Percentiles rank a stretch among this genome's conserved stretches.
phyloP scores from a whole-genome alignment of 163 green algal genomes.

The Scenedesmus sp. region DNA sequence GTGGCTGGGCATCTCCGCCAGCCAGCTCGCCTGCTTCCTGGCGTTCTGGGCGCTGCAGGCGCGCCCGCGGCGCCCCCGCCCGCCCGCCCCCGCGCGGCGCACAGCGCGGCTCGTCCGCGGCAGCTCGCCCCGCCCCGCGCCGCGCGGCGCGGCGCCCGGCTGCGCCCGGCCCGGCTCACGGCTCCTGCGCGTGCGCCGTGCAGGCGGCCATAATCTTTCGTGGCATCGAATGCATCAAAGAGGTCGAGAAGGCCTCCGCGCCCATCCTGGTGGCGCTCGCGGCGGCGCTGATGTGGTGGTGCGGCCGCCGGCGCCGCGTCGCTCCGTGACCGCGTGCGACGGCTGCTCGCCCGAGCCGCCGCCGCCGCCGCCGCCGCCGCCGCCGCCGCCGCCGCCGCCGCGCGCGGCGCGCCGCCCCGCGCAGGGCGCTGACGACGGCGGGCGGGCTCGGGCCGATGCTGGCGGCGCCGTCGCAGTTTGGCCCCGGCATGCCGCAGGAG shows the following conservation, averaged over 20 bases:
- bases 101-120: neutral
- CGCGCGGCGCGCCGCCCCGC: neutral
- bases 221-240: conserved; percentile 80
- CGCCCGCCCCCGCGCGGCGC: too few species aligned
- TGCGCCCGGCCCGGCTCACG: too few species aligned
- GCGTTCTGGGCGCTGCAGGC: conserved; percentile 72
- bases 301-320: neutral
- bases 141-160: too few species aligned
- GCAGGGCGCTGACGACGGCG: conserved; percentile 69
- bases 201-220: conserved; percentile 73
- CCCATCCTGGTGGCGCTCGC: conserved; percentile 77
- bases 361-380: too few species aligned
- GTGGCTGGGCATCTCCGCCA: conserved; percentile 61
- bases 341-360: too few species aligned
- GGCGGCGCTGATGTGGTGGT: conserved; percentile 62
- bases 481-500: conserved; percentile 57
- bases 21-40: conserved; percentile 71
- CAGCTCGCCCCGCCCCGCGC: too few species aligned
- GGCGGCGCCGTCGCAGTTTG: conserved; percentile 65
- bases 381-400: too few species aligned
- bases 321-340: neutral
- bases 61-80: neutral
- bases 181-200: neutral
- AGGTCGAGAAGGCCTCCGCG: conserved; percentile 73
- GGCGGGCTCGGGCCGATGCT: conserved; percentile 84